A percentile compares a stretch with the other conserved stretches of the same genome.
Evolutionary conservation across 805 yeast genomes (phyloP).

Genomic region (Starmerella sirachaensis): DNA sequence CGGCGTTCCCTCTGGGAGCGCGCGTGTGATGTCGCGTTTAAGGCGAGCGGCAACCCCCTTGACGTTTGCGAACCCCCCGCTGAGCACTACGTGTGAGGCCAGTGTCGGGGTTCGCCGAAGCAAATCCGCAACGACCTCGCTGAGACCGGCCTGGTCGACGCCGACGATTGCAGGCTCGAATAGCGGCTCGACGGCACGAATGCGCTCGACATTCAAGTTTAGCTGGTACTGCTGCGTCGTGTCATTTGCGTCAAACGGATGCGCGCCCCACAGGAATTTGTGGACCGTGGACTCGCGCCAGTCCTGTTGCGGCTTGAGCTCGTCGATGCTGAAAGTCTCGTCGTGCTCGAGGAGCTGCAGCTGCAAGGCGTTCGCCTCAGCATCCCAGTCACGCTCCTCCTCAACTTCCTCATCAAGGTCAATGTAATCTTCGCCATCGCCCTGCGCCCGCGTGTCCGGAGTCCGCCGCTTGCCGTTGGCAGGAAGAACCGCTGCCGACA

Average conservation of each 20-base stretch:
- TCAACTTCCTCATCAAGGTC: slow-evolving; percentile 53
- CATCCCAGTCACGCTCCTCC: slow-evolving; percentile 55
- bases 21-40: slow-evolving; percentile 51
- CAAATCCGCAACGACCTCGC: slow-evolving; percentile 61
- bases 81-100: slow-evolving; percentile 53
- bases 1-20: slow-evolving; percentile 57
- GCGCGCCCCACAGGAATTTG: slow-evolving; percentile 79
- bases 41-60: slow-evolving; percentile 58
- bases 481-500: slow-evolving; percentile 9
- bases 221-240: slow-evolving; percentile 82
- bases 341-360: slow-evolving; percentile 68
- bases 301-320: slow-evolving; percentile 67
- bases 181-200: slow-evolving; percentile 80
- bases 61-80: slow-evolving; percentile 73
- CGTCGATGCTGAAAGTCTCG: slow-evolving; percentile 75
- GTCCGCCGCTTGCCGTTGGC: slow-evolving; percentile 13
- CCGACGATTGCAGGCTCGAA: slow-evolving; percentile 94
- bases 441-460: slow-evolving; percentile 79
- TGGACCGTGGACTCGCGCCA: slow-evolving; percentile 76
- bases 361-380: slow-evolving; percentile 39
- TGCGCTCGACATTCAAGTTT: slow-evolving; percentile 80
- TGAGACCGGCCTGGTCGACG: slow-evolving; percentile 87
- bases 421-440: slow-evolving; percentile 4
- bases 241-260: slow-evolving; percentile 69
- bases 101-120: slow-evolving; percentile 35